These are phyloP conservation scores for Penicillium freii DNA, from an alignment of 2,329 filamentous ascomycete species.

Conservation along the genomic window DNA sequence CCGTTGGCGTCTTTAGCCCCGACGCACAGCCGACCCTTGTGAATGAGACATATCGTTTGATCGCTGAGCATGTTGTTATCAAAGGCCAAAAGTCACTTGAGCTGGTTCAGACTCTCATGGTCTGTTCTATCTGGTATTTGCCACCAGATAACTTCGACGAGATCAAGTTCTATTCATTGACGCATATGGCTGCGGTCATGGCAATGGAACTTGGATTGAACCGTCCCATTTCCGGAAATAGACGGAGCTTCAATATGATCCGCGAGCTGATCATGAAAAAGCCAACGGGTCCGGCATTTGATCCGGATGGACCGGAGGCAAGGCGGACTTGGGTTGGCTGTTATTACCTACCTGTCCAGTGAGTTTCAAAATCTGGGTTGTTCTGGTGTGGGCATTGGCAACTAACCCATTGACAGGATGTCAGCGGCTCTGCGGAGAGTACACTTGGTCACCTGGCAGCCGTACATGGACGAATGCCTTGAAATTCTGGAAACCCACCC, in stretches of 20 bases:
- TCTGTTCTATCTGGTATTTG: constrained; percentile 80
- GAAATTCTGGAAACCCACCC: constrained; percentile 56
- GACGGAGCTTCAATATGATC: constrained; percentile 34
- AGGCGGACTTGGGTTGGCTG: constrained; percentile 60
- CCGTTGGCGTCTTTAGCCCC: constrained; percentile 53
- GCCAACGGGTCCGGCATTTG: constrained; percentile 28
- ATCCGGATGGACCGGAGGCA: constrained; percentile 56
- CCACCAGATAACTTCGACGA: constrained; percentile 81
- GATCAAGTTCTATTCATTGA: constrained; percentile 84
- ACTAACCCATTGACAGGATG: constrained; percentile 41
- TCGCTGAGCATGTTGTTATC: constrained; percentile 72
- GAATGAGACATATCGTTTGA: constrained; percentile 66
- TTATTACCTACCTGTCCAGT: constrained; percentile 61
- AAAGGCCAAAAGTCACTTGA: constrained; percentile 79
- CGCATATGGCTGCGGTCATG: constrained; percentile 78
- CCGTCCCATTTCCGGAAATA: constrained; percentile 47
- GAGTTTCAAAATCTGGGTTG: constrained; percentile 20
- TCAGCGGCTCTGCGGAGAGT: constrained; percentile 59
- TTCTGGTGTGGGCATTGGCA: neutral
- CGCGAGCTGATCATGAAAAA: constrained; percentile 43
- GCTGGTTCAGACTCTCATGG: constrained; percentile 72
- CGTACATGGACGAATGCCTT: constrained; percentile 63
- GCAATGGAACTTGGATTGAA: constrained; percentile 79
- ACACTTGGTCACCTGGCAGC: constrained; percentile 59
- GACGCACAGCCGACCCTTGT: constrained; percentile 62